These are phyloP conservation scores for Boletus rubroflammeus DNA, from an alignment of 768 basidiomycete genomes.

Conservation along the genomic window DNA sequence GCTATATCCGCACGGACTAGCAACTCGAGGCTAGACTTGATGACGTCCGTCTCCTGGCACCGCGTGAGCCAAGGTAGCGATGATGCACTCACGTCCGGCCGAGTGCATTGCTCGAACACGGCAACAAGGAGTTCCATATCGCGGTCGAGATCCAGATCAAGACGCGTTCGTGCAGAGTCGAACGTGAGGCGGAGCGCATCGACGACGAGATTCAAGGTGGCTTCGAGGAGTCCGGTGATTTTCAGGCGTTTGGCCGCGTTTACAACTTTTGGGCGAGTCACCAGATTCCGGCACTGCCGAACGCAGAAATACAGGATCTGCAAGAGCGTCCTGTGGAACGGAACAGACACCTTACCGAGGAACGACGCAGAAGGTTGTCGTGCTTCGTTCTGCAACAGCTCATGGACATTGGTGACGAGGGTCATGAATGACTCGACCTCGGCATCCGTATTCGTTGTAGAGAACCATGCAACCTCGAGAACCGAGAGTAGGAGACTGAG, in stretches of 20 bases:
- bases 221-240: slow-evolving; percentile 58
- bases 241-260: slow-evolving; percentile 60
- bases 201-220: slow-evolving; percentile 60
- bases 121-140: slow-evolving; percentile 81
- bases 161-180: slow-evolving; percentile 52
- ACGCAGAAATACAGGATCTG: slow-evolving; percentile 78
- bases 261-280: slow-evolving; percentile 45
- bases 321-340: slow-evolving; percentile 78
- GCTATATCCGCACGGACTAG: slow-evolving; percentile 65
- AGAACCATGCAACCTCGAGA: slow-evolving; percentile 80
- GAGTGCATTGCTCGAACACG: slow-evolving; percentile 79
- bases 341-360: slow-evolving; percentile 55
- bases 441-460: slow-evolving; percentile 46
- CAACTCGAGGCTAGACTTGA: slow-evolving; percentile 71
- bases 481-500: slow-evolving; percentile 70
- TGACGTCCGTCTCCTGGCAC: slow-evolving; percentile 78
- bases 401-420: slow-evolving; percentile 57
- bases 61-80: slow-evolving; percentile 74
- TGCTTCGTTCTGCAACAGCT: slow-evolving; percentile 66
- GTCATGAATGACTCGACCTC: slow-evolving; percentile 60
- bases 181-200: slow-evolving; percentile 66
- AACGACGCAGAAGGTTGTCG: slow-evolving; percentile 75
- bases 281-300: slow-evolving; percentile 54
- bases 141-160: slow-evolving; percentile 64
- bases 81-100: slow-evolving; percentile 62